Evolutionary conservation across 306 rosid genomes (phyloP).

Genomic region (Medicago truncatula): DNA sequence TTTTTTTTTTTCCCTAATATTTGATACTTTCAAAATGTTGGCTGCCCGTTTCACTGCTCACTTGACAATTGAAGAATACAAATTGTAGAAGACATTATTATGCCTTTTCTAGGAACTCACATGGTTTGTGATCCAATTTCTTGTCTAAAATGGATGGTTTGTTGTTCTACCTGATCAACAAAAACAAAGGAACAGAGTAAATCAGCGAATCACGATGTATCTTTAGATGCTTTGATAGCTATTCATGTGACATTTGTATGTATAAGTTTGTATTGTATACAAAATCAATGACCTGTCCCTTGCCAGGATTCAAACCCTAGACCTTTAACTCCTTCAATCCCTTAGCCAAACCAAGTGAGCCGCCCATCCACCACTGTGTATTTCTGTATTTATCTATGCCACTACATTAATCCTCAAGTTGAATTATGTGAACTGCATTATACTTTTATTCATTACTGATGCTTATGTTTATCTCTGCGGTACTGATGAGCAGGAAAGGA

Average conservation of each 20-base stretch:
- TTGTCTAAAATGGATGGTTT: not conserved
- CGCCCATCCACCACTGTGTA: not conserved
- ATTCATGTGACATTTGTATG: conserved; percentile 19
- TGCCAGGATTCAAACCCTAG: too few relatives aligned
- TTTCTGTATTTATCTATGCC: conserved; percentile 5
- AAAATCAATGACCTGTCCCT: not conserved
- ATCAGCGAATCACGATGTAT: not conserved
- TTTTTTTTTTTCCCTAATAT: conserved; percentile 19
- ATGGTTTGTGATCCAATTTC: conserved; percentile 2
- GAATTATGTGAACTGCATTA: conserved; percentile 6
- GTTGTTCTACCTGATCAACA: conserved; percentile 9
- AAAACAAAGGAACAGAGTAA: not conserved
- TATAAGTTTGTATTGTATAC: conserved; percentile 11
- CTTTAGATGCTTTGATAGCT: not conserved
- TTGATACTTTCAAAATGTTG: not conserved
- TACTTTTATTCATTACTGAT: conserved; percentile 5
- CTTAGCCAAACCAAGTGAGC: too few relatives aligned
- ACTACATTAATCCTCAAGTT: not conserved
- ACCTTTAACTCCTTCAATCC: too few relatives aligned
- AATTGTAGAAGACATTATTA: not conserved
- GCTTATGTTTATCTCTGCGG: conserved; percentile 6
- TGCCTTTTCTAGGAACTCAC: conserved; percentile 3
- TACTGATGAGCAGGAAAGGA: conserved; percentile 72
- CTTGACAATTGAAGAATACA: conserved; percentile 14
- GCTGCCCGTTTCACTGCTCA: not conserved